Percentiles rank a stretch among this genome's conserved stretches.
phyloP scores from a whole-genome alignment of 352 stramenopile species.

The Phytophthora hybrid region DNA sequence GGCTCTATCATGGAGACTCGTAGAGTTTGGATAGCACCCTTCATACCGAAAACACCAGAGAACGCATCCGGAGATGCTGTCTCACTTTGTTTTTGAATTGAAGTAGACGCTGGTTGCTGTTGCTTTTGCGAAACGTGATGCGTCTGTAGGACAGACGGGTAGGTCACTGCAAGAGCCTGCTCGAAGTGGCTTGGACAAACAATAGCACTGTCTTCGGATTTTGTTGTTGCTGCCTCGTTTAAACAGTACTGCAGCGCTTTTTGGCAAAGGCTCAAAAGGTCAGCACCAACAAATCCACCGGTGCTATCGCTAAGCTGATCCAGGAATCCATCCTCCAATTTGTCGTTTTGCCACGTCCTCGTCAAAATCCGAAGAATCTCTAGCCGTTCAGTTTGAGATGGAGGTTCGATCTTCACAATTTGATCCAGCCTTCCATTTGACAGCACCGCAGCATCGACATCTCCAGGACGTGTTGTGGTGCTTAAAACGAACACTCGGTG shows the following conservation, averaged over 20 bases:
- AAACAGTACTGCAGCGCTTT: conserved; percentile 71
- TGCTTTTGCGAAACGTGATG: conserved; percentile 92
- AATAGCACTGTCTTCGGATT: conserved; percentile 1
- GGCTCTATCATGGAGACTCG: conserved; percentile 98
- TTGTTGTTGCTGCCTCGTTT: conserved; percentile 42
- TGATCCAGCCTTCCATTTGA: conserved; percentile 97
- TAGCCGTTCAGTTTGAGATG: conserved; percentile 89
- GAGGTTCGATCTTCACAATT: conserved; percentile 96
- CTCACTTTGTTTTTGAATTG: conserved; percentile 28
- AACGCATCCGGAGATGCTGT: conserved; percentile 38
- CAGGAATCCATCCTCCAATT: conserved; percentile 74
- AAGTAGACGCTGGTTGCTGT: conserved; percentile 42
- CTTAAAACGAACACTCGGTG: conserved; percentile 73
- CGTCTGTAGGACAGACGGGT: conserved; percentile 96
- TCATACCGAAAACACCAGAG: conserved; percentile 95
- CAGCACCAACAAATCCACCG: conserved; percentile 94
- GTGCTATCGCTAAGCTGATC: conserved; percentile 94
- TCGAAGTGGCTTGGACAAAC: conserved; percentile 63
- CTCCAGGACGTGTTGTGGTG: conserved; percentile 80
- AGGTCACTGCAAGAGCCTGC: conserved; percentile 92
- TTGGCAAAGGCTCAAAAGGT: conserved; percentile 83
- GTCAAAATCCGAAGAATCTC: conserved; percentile 94
- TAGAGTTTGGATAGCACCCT: conserved; percentile 96
- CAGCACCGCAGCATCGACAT: conserved; percentile 93
- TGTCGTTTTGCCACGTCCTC: conserved; percentile 73